Base-by-base conservation (phyloP, 148 eudicot genomes). In the Cornus kousa region DNA sequence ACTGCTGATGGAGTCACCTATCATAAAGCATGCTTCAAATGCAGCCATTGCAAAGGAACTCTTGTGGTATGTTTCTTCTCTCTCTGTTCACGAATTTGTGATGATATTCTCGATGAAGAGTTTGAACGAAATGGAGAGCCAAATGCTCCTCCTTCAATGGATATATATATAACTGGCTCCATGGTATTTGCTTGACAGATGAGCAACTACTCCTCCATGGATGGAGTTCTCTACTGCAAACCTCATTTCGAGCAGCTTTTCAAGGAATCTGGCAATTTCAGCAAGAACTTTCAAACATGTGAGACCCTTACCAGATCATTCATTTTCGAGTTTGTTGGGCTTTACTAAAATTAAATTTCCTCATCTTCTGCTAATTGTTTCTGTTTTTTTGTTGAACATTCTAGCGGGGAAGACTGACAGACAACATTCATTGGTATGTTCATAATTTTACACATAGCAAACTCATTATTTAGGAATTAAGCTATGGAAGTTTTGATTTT, bases 121-220 rank as follows among this genome's bases (percentile, higher is more conserved):
- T 28, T 28, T 28, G 28, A 28, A 28, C 28, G 28, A 28, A 28
- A 28, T 28, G 28, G 28, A 1, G 28, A 28, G 28, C 28, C 28
- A 28, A 28, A 28, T 28, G 28, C 28, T 28, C 28, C 28, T 28
- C 28, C 28, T 28, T 28, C 28, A 28, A 28, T 28, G 28, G 28
- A 1, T 28, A 28, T 28, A 28, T 28, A 28, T 62, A 57, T 57
- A 13, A 57, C 20, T 62, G 23, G 7, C 6, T 62, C 3, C 8
- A 19, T 62, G 66, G 19, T n/a, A 23, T 50, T 71, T 16, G 20
- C 32, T 23, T 82, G 84, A 65, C 81, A 91, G 99, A 94, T 97
- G 98, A 94, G 94, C 94, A 97, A 90, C 83, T 97, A 97, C 86
- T 97, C 98, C 8, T 97, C 99, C 71, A 92, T 97, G 99, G 99